Evolutionary conservation across 208 protist species (phyloP).

Genomic region (Leishmania martiniquensis): DNA sequence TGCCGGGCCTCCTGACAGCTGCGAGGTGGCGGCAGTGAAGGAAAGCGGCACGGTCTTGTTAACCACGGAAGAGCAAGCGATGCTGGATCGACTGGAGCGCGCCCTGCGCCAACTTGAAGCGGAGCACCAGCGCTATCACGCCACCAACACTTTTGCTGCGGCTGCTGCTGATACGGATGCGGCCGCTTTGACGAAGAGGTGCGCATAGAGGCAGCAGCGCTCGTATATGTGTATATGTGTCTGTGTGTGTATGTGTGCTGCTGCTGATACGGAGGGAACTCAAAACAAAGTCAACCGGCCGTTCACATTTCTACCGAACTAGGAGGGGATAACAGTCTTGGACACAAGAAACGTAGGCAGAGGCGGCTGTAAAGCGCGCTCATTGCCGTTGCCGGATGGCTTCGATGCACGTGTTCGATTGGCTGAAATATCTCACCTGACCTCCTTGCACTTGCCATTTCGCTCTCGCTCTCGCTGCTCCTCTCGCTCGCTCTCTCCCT

Average conservation of each 20-base stretch:
- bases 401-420: not conserved
- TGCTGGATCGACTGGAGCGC: constrained; percentile 29
- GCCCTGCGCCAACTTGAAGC: constrained; percentile 20
- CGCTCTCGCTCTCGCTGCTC: too few relatives aligned
- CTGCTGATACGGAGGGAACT: not conserved
- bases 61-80: constrained; percentile 24
- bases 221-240: not conserved
- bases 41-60: constrained; percentile 16
- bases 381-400: not conserved
- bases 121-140: constrained; percentile 13
- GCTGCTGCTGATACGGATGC: not conserved
- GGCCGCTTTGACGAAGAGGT: not conserved
- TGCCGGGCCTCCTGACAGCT: not conserved
- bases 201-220: not conserved
- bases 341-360: not conserved
- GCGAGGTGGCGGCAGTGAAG: not conserved
- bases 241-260: not conserved
- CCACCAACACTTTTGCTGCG: not conserved
- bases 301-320: not conserved
- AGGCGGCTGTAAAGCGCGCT: not conserved
- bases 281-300: not conserved
- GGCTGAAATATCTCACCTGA: not conserved
- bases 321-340: not conserved
- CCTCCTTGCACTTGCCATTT: too few relatives aligned
- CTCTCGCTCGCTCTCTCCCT: not conserved